Percentiles rank a stretch among this genome's conserved stretches.
Evolutionary conservation across 2,329 filamentous ascomycete species (phyloP).

Genomic region (Mariannaea elegans): DNA sequence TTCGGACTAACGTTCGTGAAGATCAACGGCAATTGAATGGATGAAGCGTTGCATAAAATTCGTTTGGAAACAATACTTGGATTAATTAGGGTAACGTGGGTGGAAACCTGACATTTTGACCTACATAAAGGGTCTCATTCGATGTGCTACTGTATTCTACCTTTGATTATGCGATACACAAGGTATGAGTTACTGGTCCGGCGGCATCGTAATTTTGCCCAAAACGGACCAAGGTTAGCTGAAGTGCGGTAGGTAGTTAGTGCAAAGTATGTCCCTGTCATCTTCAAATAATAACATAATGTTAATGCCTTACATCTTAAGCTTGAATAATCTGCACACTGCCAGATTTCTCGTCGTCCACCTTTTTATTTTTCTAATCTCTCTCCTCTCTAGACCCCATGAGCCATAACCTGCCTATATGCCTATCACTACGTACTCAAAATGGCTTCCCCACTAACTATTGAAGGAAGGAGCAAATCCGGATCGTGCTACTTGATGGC

Average conservation of each 20-base stretch:
- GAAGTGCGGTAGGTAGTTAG: background rate
- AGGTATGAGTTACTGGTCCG: background rate
- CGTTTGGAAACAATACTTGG: too few relatives aligned
- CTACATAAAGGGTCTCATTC: too few relatives aligned
- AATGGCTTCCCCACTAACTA: conserved; percentile 6
- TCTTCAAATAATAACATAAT: background rate
- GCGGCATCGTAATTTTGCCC: background rate
- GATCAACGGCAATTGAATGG: too few relatives aligned
- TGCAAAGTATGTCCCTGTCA: background rate
- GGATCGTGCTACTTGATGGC: background rate
- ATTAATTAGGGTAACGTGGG: too few relatives aligned
- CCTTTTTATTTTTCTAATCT: background rate
- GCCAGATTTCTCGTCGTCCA: background rate
- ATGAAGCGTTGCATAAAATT: too few relatives aligned
- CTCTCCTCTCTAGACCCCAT: background rate
- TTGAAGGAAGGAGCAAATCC: conserved; percentile 3
- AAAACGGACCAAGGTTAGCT: conserved; percentile 6
- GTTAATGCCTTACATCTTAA: conserved; percentile 1
- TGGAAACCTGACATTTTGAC: too few relatives aligned
- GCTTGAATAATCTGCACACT: background rate
- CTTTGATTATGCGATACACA: background rate
- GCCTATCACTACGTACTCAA: background rate
- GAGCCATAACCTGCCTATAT: background rate
- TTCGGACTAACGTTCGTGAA: too few relatives aligned
- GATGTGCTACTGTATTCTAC: background rate